phyloP scores from a whole-genome alignment of 2,329 filamentous ascomycete species.

The Paraphaeosphaeria minitans region DNA sequence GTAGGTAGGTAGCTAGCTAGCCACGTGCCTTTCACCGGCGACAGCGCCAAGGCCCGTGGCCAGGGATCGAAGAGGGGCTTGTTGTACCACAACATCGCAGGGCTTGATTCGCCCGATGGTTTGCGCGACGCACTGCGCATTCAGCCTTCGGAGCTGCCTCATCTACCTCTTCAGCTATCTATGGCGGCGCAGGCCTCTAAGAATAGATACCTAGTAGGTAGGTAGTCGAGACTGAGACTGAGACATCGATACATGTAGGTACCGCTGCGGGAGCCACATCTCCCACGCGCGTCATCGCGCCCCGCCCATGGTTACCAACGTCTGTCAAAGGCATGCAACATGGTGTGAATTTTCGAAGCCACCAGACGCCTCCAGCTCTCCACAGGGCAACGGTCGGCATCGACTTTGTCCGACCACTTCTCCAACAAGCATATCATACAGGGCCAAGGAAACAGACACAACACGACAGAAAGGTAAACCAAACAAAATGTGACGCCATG shows the following conservation, averaged over 20 bases:
- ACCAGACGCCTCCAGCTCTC: not conserved
- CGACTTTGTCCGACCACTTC: not conserved
- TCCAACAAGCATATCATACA: slow-evolving; percentile 2
- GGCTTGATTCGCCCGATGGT: not conserved
- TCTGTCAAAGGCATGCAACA: slow-evolving; percentile 3
- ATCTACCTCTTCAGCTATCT: slow-evolving; percentile 1
- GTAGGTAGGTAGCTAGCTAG: no score
- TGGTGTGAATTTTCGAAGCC: slow-evolving; percentile 1
- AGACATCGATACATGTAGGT: not conserved
- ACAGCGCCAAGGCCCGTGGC: not conserved
- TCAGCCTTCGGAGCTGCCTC: slow-evolving; percentile 4
- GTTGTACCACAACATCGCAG: not conserved
- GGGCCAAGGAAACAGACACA: not conserved
- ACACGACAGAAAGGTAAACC: not conserved
- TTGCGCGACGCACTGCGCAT: not conserved
- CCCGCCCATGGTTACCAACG: not conserved
- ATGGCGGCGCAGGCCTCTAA: slow-evolving; percentile 3
- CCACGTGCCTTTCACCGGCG: slow-evolving; percentile 6
- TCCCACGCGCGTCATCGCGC: slow-evolving; percentile 1
- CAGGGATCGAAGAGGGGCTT: not conserved
- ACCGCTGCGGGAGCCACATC: not conserved
- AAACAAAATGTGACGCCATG: slow-evolving; percentile 4
- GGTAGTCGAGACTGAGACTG: no score
- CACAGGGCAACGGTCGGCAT: not conserved
- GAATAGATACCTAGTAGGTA: slow-evolving; percentile 4